phyloP scores from a whole-genome alignment of 257 asterid species.

The Coffea canephora region DNA sequence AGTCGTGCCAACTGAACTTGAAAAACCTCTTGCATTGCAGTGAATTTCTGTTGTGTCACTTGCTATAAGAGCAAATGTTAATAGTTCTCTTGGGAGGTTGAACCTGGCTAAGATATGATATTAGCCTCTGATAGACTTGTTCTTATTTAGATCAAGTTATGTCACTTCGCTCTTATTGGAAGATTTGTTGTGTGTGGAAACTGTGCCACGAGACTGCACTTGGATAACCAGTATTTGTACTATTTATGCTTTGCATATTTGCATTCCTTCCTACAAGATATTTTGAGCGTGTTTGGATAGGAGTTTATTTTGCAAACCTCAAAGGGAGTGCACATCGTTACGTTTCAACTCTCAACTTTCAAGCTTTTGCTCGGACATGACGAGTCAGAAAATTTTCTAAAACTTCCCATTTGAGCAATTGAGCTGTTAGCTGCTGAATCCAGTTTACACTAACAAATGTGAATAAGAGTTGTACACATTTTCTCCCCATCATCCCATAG shows the following conservation, averaged over 20 bases:
- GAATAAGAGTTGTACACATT: background rate
- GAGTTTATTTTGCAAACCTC: background rate
- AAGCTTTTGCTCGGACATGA: background rate
- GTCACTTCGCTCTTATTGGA: slow-evolving; percentile 15
- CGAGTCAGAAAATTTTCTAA: background rate
- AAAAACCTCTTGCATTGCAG: slow-evolving; percentile 13
- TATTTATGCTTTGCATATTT: slow-evolving; percentile 7
- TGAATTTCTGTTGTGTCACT: slow-evolving; percentile 15
- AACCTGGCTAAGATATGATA: slow-evolving; percentile 32
- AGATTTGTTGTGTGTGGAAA: slow-evolving; percentile 22
- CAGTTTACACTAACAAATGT: background rate
- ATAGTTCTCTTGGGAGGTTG: slow-evolving; percentile 41
- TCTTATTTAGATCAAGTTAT: slow-evolving; percentile 4
- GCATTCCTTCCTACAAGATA: background rate
- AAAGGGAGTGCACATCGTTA: too few species aligned
- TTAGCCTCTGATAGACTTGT: slow-evolving; percentile 25
- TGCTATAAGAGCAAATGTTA: slow-evolving; percentile 36
- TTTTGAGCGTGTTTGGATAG: background rate
- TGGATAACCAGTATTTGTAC: slow-evolving; percentile 12
- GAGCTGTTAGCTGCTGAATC: background rate
- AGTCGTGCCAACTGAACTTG: slow-evolving; percentile 34
- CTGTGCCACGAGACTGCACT: slow-evolving; percentile 10
- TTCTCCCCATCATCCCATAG: background rate
- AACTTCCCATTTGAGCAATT: background rate
- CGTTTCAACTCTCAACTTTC: too few species aligned